A percentile compares a stretch with the other conserved stretches of the same genome.
phyloP scores from a whole-genome alignment of 345 rosid species.

The Sapria himalayana region DNA sequence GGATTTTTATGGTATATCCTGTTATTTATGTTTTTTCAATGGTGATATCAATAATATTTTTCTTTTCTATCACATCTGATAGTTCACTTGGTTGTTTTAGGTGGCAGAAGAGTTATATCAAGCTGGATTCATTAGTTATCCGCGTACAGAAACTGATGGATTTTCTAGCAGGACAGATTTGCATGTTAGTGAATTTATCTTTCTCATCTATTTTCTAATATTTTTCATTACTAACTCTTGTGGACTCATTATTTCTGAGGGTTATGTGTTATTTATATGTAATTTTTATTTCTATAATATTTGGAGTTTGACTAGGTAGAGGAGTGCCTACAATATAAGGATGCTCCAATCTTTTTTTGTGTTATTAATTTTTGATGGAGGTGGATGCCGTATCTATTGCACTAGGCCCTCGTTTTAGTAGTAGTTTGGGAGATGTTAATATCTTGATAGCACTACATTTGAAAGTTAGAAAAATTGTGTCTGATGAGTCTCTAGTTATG shows the following conservation, averaged over 20 bases:
- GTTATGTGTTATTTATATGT: background rate
- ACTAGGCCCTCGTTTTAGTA: no score
- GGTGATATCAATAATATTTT: background rate
- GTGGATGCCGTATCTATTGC: no score
- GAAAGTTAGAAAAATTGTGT: no score
- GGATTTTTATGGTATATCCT: background rate
- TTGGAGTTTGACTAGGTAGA: background rate
- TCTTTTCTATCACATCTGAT: background rate
- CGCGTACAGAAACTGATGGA: slow-evolving; percentile 89
- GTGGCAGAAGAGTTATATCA: slow-evolving; percentile 96
- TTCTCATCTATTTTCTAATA: background rate
- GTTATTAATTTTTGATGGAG: no score
- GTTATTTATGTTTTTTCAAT: background rate
- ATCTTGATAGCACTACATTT: no score
- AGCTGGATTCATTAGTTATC: slow-evolving; percentile 95
- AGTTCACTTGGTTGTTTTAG: slow-evolving; percentile 20
- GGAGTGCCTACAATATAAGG: no score
- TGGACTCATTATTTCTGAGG: background rate
- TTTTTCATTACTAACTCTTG: no score
- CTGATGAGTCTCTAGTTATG: no score
- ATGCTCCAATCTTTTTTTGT: no score
- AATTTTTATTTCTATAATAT: background rate
- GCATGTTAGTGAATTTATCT: slow-evolving; percentile 47
- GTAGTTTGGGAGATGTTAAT: no score
- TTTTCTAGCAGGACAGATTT: slow-evolving; percentile 79